Conservation (phyloP, 805 yeast genomes). For the Pachysolen tannophilus region DNA sequence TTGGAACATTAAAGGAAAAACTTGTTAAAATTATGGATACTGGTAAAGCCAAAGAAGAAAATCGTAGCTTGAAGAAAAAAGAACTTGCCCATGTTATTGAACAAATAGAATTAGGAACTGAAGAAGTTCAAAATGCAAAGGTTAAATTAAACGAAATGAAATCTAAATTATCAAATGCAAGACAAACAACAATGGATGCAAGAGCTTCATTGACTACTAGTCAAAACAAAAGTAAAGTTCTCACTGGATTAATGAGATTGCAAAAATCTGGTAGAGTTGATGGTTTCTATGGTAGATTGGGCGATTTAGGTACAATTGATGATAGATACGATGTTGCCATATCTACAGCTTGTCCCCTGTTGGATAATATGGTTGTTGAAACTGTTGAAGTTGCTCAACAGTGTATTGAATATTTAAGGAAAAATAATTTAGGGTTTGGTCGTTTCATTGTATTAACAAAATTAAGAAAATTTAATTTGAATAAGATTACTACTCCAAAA, state of each 20-base stretch:
- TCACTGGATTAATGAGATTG: constrained; percentile 58
- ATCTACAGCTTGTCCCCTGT: constrained; percentile 87
- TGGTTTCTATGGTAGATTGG: constrained; percentile 87
- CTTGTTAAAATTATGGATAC: constrained; percentile 37
- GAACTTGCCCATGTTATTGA: constrained; percentile 41
- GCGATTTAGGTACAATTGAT: constrained; percentile 88
- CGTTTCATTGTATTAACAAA: constrained; percentile 76
- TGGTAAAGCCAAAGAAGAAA: constrained; percentile 42
- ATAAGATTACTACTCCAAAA: constrained; percentile 60
- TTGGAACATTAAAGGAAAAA: constrained; percentile 33
- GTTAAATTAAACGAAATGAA: constrained; percentile 46
- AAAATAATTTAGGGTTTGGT: constrained; percentile 81
- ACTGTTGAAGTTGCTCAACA: constrained; percentile 51
- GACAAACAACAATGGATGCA: constrained; percentile 66
- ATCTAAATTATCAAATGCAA: constrained; percentile 37
- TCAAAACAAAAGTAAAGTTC: constrained; percentile 68
- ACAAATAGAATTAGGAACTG: constrained; percentile 52
- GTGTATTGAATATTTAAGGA: constrained; percentile 72
- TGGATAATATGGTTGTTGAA: constrained; percentile 92
- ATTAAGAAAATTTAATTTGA: constrained; percentile 53
- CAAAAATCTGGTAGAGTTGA: constrained; percentile 73
- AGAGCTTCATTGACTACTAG: constrained; percentile 43
- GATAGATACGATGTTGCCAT: constrained; percentile 86
- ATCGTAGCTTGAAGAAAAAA: constrained; percentile 33
- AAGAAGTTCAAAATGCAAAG: constrained; percentile 44